A percentile compares a stretch with the other conserved stretches of the same genome.
These are phyloP conservation scores for Trichophyton rubrum DNA, from an alignment of 2,329 filamentous ascomycete genomes.

Conservation along the genomic window DNA sequence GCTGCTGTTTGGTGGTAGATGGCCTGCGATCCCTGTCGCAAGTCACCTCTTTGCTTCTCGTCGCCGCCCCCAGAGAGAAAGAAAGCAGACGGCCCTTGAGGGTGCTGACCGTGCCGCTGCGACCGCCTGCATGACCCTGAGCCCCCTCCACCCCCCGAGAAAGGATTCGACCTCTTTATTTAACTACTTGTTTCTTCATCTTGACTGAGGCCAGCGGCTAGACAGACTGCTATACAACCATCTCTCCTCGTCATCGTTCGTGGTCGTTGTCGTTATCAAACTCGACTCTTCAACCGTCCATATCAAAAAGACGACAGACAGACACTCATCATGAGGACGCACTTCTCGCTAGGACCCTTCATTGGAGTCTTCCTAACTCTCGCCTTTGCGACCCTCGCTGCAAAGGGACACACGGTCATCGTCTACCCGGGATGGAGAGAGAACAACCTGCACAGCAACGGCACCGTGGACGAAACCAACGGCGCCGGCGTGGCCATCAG, in stretches of 20 bases:
- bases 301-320: too few species aligned
- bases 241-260: not conserved
- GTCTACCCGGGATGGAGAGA: slow-evolving; percentile 79
- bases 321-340: slow-evolving; percentile 18
- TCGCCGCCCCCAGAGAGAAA: too few species aligned
- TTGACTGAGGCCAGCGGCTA: not conserved
- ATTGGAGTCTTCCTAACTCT: slow-evolving; percentile 20
- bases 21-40: not conserved
- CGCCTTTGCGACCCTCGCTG: slow-evolving; percentile 28
- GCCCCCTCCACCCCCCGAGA: not conserved
- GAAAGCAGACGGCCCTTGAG: not conserved
- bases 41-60: not conserved
- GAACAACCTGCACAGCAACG: slow-evolving; percentile 70
- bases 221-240: not conserved
- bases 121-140: not conserved
- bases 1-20: not conserved
- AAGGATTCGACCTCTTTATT: not conserved
- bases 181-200: not conserved
- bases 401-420: slow-evolving; percentile 58
- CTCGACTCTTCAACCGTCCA: not conserved
- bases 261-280: too few species aligned
- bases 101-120: not conserved
- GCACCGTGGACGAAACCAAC: slow-evolving; percentile 37
- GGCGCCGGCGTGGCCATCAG: slow-evolving; percentile 37
- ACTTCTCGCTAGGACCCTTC: slow-evolving; percentile 21